Evolutionary conservation across 169 alveolate genomes (phyloP), one percentile per base, ranked within the genome.

Genomic region (Theileria annulata): DNA sequence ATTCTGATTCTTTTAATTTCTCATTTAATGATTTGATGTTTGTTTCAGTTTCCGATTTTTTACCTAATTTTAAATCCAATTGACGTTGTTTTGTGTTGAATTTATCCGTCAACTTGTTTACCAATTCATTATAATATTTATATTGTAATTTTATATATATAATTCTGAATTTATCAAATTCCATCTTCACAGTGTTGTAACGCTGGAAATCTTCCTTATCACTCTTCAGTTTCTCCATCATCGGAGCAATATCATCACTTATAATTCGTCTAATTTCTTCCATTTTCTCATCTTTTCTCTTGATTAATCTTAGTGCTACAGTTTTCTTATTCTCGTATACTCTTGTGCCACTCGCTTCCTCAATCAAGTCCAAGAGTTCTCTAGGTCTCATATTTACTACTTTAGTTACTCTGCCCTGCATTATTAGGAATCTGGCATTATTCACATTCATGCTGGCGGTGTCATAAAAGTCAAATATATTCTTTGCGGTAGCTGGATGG

Each of bases 291-390:
- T 96, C 97, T 82, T 97, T 97, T 77, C 97, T 95, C 64, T 90
- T 87, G 51, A 97, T 96, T 30, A 95, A 85, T 71, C 88, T 94
- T 83, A 92, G 83, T 8, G 99, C 94, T 73, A 95, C 96, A 56
- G 96, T 96, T 75, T 96, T 93, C 93, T 97, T 97, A 73, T 90
- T 92, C 81, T 98, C 99, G 86, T 96, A 98, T 69, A 97, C 87
- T 75, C 98, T 92, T 27, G 99, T 97, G 25, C 99, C 99, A 3
- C 99, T 98, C 2, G 99, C 98, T 88, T 98, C 99, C 88, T 97
- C 99, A 28, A 98, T 92, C 84, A 97, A 85, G 23, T 98, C 95
- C 28, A 97, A 91, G 19, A 97, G 81, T 81, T 97, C 99, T 75
- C 93, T 85, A 3, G 99, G 99, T 91, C 96, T 97, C 99, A 97